A percentile compares a stretch with the other conserved stretches of the same genome.
These are phyloP conservation scores for Colletotrichum caudatum DNA, from an alignment of 2,329 filamentous ascomycete genomes.

Conservation along the genomic window DNA sequence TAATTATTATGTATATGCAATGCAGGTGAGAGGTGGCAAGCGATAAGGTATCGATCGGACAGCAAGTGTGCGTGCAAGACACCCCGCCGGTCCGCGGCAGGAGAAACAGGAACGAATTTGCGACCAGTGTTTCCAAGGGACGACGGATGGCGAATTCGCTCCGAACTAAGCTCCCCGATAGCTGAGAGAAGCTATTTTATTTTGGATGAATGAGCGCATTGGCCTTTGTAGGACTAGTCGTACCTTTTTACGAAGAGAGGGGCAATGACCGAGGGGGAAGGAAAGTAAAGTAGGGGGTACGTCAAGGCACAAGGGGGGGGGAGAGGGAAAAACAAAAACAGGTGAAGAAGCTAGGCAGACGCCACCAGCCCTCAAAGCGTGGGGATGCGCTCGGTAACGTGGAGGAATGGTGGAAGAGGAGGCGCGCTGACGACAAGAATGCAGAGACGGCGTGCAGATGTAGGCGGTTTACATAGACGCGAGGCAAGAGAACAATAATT, in stretches of 20 bases:
- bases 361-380: conserved; percentile 35
- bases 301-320: conserved; percentile 33
- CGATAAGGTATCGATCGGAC: conserved; percentile 43
- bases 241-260: conserved; percentile 26
- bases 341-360: conserved; percentile 37
- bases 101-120: conserved; percentile 25
- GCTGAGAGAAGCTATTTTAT: conserved; percentile 34
- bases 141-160: conserved; percentile 16
- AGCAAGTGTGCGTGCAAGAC: conserved; percentile 22
- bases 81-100: conserved; percentile 14
- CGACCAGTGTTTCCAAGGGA: conserved; percentile 36
- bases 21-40: conserved; percentile 38
- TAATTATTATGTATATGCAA: conserved; percentile 37
- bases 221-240: conserved; percentile 14
- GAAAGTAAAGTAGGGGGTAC: conserved; percentile 32
- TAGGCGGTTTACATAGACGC: conserved; percentile 14
- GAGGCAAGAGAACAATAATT: conserved; percentile 6
- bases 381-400: conserved; percentile 33
- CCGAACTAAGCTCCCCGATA: conserved; percentile 26
- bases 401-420: conserved; percentile 39
- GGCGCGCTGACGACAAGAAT: conserved; percentile 39
- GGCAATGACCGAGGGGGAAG: conserved; percentile 23
- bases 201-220: conserved; percentile 26
- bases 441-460: conserved; percentile 31
- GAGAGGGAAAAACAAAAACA: conserved; percentile 22